Base-by-base conservation (phyloP, 208 protist genomes). In the Strigomonas oncopelti region DNA sequence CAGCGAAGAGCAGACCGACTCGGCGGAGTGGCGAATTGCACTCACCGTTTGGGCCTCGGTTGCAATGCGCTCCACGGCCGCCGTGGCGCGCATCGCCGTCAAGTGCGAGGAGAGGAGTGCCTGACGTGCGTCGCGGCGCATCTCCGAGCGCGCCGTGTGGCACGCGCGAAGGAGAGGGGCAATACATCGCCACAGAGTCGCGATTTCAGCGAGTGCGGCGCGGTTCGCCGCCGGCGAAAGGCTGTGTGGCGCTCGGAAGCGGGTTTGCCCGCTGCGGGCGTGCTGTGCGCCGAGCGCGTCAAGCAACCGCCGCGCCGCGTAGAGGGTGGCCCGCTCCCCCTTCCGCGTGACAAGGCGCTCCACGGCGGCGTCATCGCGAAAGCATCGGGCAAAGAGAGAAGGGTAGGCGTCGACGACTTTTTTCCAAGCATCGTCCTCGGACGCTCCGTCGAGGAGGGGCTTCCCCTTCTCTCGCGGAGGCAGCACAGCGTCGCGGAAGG, bases 1-100 rank as follows among this genome's bases (percentile, higher is more conserved):
- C 16, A 94, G 67, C 16, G 74, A 57, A 11, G 69, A 80, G 61
- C 85, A 91, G 36, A 81, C 54, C 0, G 81, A 79, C 71, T 91
- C 83, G 8, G 82, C 80, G 0, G 78, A 65, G 4, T 72, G 42
- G 42, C 42, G 42, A 20, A 48, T 48, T 1, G 42, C 42, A 14
- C 18, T 48, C 42, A 48, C 42, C 42, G 18, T 48, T 14, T n/a
- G 42, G 1, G 13, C 1, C 3, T 48, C 42, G 13, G 5, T 20
- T 20, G 16, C 5, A 4, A 20, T 14, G 16, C 18, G 1, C 3
- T 20, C 42, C 9, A n/a, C 9, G 1, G 11, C 16, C 5, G 11
- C 42, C 1, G 42, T 48, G 9, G 42, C 42, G 11, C 1, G 5
- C 1, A 48, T 20, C 9, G 42, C 42, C 5, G 1, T 14, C 16